A percentile compares a stretch with the other conserved stretches of the same genome.
Evolutionary conservation across 768 basidiomycete species (phyloP).

Genomic region (Trametes villosa): DNA sequence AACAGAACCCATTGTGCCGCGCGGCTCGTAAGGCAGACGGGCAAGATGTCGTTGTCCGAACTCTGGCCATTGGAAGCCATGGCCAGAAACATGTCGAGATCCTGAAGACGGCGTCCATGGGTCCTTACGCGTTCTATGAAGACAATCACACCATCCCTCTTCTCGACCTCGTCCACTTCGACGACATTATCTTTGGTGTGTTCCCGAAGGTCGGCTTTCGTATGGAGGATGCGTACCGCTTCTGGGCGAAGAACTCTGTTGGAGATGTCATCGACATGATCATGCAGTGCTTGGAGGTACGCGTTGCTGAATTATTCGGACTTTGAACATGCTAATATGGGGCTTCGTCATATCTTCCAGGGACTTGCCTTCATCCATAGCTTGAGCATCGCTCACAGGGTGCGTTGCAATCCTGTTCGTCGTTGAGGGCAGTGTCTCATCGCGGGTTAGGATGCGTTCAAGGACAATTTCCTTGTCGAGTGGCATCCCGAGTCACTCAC

Average conservation of each 20-base stretch:
- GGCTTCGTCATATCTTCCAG: too few relatives aligned
- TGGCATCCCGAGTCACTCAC: constrained; percentile 7
- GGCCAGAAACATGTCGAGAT: constrained; percentile 24
- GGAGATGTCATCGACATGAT: constrained; percentile 38
- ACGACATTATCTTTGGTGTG: constrained; percentile 35
- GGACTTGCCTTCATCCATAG: neutral
- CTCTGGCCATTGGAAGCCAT: neutral
- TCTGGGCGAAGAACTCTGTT: constrained; percentile 36
- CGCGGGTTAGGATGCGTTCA: constrained; percentile 17
- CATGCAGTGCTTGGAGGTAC: constrained; percentile 38
- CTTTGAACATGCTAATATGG: neutral
- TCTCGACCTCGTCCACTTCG: constrained; percentile 30
- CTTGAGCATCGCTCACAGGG: constrained; percentile 9
- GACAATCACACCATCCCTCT: constrained; percentile 38
- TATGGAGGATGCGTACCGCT: constrained; percentile 16
- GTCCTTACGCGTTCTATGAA: constrained; percentile 13
- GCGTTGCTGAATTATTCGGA: neutral
- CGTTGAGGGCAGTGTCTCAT: neutral
- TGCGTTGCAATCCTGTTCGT: neutral
- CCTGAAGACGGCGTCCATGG: constrained; percentile 27
- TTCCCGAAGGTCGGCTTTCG: constrained; percentile 31
- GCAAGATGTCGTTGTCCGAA: constrained; percentile 10
- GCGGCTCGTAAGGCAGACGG: constrained; percentile 5
- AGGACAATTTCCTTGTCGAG: constrained; percentile 17
- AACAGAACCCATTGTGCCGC: neutral